Base-by-base conservation (phyloP, 2,329 filamentous ascomycete species). In the Nemania sp. region DNA sequence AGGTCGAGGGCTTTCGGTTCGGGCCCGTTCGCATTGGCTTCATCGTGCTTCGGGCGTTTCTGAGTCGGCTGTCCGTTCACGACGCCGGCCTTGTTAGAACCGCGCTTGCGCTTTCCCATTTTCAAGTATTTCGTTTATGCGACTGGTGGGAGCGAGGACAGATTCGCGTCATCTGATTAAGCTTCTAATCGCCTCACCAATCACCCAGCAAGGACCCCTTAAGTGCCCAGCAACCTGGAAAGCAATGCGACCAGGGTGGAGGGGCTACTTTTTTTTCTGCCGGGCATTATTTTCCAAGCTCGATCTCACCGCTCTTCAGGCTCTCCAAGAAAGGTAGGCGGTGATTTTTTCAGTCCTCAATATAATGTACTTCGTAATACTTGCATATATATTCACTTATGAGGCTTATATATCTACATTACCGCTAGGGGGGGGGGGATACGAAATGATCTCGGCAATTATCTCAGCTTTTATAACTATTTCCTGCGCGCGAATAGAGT, bases 41-140 rank as follows among this genome's bases (percentile, higher is more conserved):
- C 55, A 22, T 68, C 66, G 14, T 67, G 66, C 60, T 73, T 75
- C 8, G 70, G 56, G 15, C 70, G 70, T 61, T 75, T 75, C 50
- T 70, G 66, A 2, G 65, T 66, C 11, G 70, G 71, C 51, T 70
- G 70, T 30, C 62, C 60, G 45, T 58, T 64, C 8, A 53, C 12
- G 24, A 30, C 45, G 14, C 60, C 56, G 23, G 48, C 41, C 57
- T 71, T 71, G 48, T 69, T 72, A 50, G 65, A 56, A 12, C 66
- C 62, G 43, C 74, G 72, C 68, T 78, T 78, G 41, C 75, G 69
- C 65, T 78, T 78, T 48, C 60, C 72, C 75, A 77, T 78, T 46
- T 49, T 57, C 34, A 51, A 17, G 3, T 26, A 5, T 5, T 51
- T 11, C 36, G 12, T 11, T 12, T 42, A 12, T 15, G 2, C 20